These are phyloP conservation scores for Simmondsia chinensis DNA, from an alignment of 148 eudicot species.

Conservation along the genomic window DNA sequence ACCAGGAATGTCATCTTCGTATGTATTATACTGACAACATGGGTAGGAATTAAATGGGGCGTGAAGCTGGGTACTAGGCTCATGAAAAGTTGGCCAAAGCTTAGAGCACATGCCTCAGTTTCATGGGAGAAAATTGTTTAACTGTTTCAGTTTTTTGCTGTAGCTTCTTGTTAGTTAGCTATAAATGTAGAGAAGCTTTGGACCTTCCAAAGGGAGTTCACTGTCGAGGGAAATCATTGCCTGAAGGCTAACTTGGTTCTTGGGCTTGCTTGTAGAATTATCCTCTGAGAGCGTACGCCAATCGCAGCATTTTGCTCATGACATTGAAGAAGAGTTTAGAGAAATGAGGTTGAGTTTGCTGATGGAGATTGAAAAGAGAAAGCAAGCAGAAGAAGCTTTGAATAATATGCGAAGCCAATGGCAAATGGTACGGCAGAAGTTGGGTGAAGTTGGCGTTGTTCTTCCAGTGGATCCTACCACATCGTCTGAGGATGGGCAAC, in stretches of 20 bases:
- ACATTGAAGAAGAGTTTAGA: slow-evolving; percentile 64
- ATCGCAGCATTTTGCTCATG: slow-evolving; percentile 30
- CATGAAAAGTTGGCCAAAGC: no score
- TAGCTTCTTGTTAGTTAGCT: no score
- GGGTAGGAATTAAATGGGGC: no score
- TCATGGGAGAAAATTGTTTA: no score
- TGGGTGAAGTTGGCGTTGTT: slow-evolving; percentile 55
- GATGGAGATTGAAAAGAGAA: slow-evolving; percentile 89
- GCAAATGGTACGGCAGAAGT: slow-evolving; percentile 46
- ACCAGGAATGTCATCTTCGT: no score
- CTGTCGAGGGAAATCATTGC: neutral
- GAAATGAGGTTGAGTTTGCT: slow-evolving; percentile 68
- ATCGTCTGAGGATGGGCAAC: slow-evolving; percentile 25
- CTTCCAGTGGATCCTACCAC: slow-evolving; percentile 48
- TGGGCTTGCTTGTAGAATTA: slow-evolving; percentile 38
- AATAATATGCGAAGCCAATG: slow-evolving; percentile 51
- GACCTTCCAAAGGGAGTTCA: no score
- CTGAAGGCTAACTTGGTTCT: slow-evolving; percentile 3
- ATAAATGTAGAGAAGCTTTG: no score
- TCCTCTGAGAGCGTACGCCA: slow-evolving; percentile 62
- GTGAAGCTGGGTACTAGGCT: no score
- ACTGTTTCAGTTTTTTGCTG: no score
- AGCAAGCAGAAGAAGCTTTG: slow-evolving; percentile 68
- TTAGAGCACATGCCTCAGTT: no score
- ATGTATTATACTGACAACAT: no score